Percentiles rank a stretch among this genome's conserved stretches.
phyloP scores from a whole-genome alignment of 176 grass and related monocot species.

The Bonia amplexicaulis region DNA sequence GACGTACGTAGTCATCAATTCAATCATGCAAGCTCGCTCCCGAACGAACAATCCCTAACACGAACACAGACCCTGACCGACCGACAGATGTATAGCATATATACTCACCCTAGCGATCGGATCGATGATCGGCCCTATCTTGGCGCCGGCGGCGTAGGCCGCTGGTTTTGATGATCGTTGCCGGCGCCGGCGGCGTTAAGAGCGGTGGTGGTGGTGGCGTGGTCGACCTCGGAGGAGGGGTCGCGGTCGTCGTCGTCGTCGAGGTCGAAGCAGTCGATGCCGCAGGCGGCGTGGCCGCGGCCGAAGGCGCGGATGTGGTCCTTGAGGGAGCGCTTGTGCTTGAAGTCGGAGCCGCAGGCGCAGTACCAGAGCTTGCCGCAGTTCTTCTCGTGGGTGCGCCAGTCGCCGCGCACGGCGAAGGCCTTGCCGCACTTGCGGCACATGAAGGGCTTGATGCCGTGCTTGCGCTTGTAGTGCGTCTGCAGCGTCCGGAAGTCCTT shows the following conservation, averaged over 20 bases:
- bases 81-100: neutral
- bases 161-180: neutral
- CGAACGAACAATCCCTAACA: neutral
- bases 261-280: constrained; percentile 69
- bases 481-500: constrained; percentile 90
- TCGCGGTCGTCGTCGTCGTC: constrained; percentile 52
- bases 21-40: neutral
- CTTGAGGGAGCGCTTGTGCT: constrained; percentile 87
- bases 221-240: constrained; percentile 59
- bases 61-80: neutral
- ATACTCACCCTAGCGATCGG: constrained; percentile 19
- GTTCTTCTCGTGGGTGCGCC: constrained; percentile 95
- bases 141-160: neutral
- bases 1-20: neutral
- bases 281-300: constrained; percentile 52
- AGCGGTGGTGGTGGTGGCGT: neutral
- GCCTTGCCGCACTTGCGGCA: constrained; percentile 95
- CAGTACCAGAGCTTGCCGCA: constrained; percentile 98
- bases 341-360: constrained; percentile 85
- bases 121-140: neutral
- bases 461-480: constrained; percentile 89
- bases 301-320: constrained; percentile 80
- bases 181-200: neutral
- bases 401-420: constrained; percentile 89
- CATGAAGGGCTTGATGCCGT: constrained; percentile 96